These are phyloP conservation scores for Rhizophagus clarus DNA, from an alignment of 192 early-diverging fungal species.

Conservation along the genomic window DNA sequence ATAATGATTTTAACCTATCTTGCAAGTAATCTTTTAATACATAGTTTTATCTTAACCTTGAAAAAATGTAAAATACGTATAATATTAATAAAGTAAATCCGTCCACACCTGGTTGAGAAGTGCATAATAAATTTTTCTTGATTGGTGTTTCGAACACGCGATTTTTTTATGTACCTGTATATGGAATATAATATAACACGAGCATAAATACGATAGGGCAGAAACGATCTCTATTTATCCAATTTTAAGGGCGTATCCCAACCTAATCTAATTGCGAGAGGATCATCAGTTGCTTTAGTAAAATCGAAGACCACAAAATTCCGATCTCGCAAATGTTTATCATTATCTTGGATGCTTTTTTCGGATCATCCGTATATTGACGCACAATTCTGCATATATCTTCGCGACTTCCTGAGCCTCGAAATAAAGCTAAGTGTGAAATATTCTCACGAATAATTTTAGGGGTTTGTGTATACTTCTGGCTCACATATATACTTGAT, in stretches of 20 bases:
- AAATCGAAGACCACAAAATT: too few species aligned
- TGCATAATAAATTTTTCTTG: conserved; percentile 31
- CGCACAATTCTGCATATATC: too few species aligned
- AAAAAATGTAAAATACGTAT: conserved; percentile 29
- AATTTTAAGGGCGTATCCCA: too few species aligned
- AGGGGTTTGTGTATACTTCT: not conserved
- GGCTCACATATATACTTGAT: too few species aligned
- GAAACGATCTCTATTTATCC: too few species aligned
- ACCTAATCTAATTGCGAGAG: too few species aligned
- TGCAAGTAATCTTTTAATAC: conserved; percentile 32
- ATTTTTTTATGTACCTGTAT: conserved; percentile 31
- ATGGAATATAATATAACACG: conserved; percentile 30
- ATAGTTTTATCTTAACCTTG: conserved; percentile 30
- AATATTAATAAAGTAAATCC: conserved; percentile 31
- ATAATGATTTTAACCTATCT: conserved; percentile 29
- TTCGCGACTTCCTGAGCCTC: too few species aligned
- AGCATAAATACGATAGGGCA: not conserved
- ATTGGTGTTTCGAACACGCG: conserved; percentile 29
- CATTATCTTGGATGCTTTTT: too few species aligned
- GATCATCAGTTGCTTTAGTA: too few species aligned
- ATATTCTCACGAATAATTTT: not conserved
- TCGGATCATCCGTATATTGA: too few species aligned
- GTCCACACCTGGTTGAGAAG: conserved; percentile 24
- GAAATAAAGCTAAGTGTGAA: too few species aligned
- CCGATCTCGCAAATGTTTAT: too few species aligned